These are phyloP conservation scores for Rhodamnia argentea DNA, from an alignment of 345 rosid genomes.

Conservation along the genomic window DNA sequence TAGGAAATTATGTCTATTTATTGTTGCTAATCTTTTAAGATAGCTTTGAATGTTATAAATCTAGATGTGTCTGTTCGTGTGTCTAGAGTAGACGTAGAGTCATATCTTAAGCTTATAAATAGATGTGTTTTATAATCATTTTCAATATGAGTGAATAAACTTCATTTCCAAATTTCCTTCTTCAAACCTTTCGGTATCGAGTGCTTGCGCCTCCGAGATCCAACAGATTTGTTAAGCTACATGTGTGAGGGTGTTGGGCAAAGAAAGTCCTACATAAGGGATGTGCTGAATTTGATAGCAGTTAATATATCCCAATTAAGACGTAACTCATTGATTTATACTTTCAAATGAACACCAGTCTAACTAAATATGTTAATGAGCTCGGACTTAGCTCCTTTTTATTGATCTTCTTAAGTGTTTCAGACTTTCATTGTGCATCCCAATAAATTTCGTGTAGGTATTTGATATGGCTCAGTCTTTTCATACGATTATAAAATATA, in stretches of 20 bases:
- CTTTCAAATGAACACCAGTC: background rate
- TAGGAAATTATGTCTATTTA: too few relatives aligned
- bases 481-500: background rate
- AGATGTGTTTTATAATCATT: too few relatives aligned
- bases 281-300: background rate
- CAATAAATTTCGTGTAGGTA: background rate
- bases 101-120: too few relatives aligned
- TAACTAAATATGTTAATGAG: background rate
- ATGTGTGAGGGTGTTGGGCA: background rate
- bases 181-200: too few relatives aligned
- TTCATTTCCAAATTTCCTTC: too few relatives aligned
- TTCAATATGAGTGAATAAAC: too few relatives aligned
- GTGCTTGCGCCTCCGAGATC: too few relatives aligned
- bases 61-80: too few relatives aligned
- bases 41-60: too few relatives aligned
- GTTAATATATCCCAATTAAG: background rate
- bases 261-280: background rate
- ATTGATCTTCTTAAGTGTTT: background rate
- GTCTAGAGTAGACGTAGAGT: too few relatives aligned
- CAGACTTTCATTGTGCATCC: rapidly evolving
- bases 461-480: background rate
- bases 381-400: background rate
- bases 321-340: background rate
- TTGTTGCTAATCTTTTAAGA: too few relatives aligned
- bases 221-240: background rate